A percentile compares a stretch with the other conserved stretches of the same genome.
phyloP scores from a whole-genome alignment of 2,329 filamentous ascomycete species.

The Dothidotthia symphoricarpi region DNA sequence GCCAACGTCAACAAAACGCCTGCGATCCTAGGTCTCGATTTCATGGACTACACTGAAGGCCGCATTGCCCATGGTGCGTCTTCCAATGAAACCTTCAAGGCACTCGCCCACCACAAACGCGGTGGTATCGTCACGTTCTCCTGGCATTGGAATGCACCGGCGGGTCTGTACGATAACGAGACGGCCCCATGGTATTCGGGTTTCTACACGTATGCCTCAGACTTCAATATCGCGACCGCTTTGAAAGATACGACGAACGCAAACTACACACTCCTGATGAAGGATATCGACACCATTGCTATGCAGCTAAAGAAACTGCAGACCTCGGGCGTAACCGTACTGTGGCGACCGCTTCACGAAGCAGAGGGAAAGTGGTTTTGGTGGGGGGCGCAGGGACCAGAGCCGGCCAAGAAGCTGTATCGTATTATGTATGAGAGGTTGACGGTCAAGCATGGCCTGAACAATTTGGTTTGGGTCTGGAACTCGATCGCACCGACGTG shows the following conservation, averaged over 20 bases:
- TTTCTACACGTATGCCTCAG: slow-evolving; percentile 53
- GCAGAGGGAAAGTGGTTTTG: slow-evolving; percentile 55
- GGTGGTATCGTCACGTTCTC: slow-evolving; percentile 51
- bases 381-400: slow-evolving; percentile 53
- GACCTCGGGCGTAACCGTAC: slow-evolving; percentile 47
- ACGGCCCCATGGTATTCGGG: slow-evolving; percentile 51
- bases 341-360: slow-evolving; percentile 53
- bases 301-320: slow-evolving; percentile 48
- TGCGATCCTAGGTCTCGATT: slow-evolving; percentile 48
- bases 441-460: slow-evolving; percentile 46
- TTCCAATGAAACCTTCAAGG: slow-evolving; percentile 48
- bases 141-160: slow-evolving; percentile 53
- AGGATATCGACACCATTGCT: slow-evolving; percentile 52
- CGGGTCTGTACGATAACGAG: slow-evolving; percentile 49
- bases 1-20: slow-evolving; percentile 50
- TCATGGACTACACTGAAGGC: slow-evolving; percentile 53
- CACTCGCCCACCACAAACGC: slow-evolving; percentile 45
- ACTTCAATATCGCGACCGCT: slow-evolving; percentile 49
- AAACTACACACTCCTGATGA: slow-evolving; percentile 50
- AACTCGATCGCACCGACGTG: slow-evolving; percentile 48
- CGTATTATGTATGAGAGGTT: slow-evolving; percentile 47
- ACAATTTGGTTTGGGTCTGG: slow-evolving; percentile 55
- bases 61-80: slow-evolving; percentile 46
- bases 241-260: slow-evolving; percentile 45
- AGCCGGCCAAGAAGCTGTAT: slow-evolving; percentile 48